A percentile compares a stretch with the other conserved stretches of the same genome.
Evolutionary conservation across 257 asterid genomes (phyloP).

Genomic region (Primulina eburnea): DNA sequence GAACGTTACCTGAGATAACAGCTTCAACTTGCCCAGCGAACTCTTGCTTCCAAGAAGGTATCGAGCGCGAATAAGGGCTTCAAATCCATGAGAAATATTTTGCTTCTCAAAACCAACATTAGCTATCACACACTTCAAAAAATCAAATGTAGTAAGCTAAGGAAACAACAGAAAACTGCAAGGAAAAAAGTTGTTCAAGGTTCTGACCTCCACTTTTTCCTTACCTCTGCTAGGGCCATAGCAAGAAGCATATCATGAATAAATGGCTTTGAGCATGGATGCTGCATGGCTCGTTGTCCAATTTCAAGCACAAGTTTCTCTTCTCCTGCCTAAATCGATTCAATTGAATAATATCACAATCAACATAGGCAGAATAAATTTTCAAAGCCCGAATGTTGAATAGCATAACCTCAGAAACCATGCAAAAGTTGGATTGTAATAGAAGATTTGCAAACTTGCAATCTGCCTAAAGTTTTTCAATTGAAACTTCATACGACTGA

Average conservation of each 20-base stretch:
- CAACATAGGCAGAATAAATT: conserved; percentile 16
- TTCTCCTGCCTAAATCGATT: conserved; percentile 76
- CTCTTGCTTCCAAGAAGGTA: conserved; percentile 79
- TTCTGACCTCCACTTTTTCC: conserved; percentile 46
- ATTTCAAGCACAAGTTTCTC: conserved; percentile 88
- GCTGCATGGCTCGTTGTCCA: conserved; percentile 79
- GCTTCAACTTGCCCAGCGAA: conserved; percentile 82
- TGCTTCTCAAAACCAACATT: conserved; percentile 85
- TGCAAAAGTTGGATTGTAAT: conserved; percentile 8
- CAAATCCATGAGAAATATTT: conserved; percentile 91
- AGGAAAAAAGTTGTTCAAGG: conserved; percentile 30
- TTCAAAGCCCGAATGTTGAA: conserved; percentile 14
- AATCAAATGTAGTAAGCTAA: conserved; percentile 70
- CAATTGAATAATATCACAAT: conserved; percentile 32
- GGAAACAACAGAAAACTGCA: conserved; percentile 60
- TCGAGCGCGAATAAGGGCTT: conserved; percentile 99
- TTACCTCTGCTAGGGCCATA: conserved; percentile 99
- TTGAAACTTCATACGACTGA: conserved; percentile 19
- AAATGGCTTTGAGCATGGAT: conserved; percentile 72
- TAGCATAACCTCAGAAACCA: not conserved
- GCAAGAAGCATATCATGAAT: conserved; percentile 85
- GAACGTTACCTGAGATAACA: conserved; percentile 78
- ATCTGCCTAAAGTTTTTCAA: conserved; percentile 11
- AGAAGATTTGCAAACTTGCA: not conserved
- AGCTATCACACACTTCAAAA: conserved; percentile 98